Conservation (phyloP, 345 rosid species). For the Balakata baccata region DNA sequence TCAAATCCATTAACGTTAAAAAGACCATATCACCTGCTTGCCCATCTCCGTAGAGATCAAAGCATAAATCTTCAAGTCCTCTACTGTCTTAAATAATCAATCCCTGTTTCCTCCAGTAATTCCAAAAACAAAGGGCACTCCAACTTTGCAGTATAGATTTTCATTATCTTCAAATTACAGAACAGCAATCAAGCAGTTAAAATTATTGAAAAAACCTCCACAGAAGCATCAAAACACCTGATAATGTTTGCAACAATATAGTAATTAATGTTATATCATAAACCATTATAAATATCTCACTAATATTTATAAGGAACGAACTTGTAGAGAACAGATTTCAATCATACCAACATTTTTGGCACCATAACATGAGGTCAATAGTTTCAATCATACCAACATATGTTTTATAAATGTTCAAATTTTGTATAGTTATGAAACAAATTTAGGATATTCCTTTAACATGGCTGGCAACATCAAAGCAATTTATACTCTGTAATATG, state of each 20-base stretch:
- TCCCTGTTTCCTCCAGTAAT: conserved; percentile 93
- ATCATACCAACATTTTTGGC: neutral
- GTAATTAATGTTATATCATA: too few relatives aligned
- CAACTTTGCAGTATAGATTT: conserved; percentile 76
- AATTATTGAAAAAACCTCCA: neutral
- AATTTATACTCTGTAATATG: neutral
- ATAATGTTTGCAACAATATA: neutral
- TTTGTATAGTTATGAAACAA: neutral
- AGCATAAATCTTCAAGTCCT: conserved; percentile 63
- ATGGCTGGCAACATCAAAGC: neutral
- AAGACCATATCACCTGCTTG: too few relatives aligned
- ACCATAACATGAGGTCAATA: neutral
- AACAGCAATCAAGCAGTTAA: neutral
- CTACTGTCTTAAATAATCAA: conserved; percentile 60
- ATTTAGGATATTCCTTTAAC: neutral
- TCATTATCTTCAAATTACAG: conserved; percentile 56
- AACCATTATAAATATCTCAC: neutral
- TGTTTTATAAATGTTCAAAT: neutral
- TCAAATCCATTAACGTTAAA: too few relatives aligned
- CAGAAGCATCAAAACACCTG: neutral
- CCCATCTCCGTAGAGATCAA: conserved; percentile 99
- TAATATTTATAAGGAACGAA: neutral
- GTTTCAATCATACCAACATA: neutral
- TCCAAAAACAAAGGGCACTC: conserved; percentile 96
- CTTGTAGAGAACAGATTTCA: neutral